Evolutionary conservation across 169 alveolate genomes (phyloP).

Genomic region (Eimeria maxima): DNA sequence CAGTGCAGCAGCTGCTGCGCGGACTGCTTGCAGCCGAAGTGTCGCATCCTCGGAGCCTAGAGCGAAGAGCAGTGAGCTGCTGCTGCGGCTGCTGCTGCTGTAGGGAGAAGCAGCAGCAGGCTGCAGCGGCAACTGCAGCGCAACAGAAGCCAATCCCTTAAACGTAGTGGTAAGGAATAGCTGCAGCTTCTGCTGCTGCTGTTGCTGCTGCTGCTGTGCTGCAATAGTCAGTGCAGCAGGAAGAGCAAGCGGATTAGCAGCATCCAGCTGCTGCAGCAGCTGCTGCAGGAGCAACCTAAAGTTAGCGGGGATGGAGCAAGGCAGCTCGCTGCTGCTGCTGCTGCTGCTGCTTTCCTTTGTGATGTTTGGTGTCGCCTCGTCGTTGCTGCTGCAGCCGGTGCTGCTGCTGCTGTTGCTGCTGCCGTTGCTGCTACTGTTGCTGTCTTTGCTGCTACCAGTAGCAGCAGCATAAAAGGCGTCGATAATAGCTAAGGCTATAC

Average conservation of each 20-base stretch:
- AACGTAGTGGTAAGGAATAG: constrained; percentile 17
- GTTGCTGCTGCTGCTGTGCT: constrained; percentile 70
- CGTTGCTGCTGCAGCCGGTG: constrained; percentile 39
- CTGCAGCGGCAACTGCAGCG: constrained; percentile 24
- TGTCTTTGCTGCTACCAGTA: neutral
- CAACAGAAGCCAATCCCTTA: constrained; percentile 12
- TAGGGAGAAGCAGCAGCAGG: neutral
- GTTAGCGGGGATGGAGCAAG: neutral
- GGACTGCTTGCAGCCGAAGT: constrained; percentile 51
- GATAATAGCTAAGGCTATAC: constrained; percentile 17
- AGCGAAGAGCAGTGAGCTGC: constrained; percentile 43
- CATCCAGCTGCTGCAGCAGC: constrained; percentile 54
- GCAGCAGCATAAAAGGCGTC: constrained; percentile 44
- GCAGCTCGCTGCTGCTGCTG: neutral
- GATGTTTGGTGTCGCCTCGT: neutral
- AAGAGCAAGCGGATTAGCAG: constrained; percentile 24
- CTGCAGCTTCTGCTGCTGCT: constrained; percentile 13
- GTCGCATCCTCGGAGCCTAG: constrained; percentile 13
- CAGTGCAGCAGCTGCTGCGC: constrained; percentile 50
- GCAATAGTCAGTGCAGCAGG: constrained; percentile 56
- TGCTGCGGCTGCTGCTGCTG: constrained; percentile 35
- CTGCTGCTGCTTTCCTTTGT: neutral
- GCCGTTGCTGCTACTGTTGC: neutral
- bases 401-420: neutral
- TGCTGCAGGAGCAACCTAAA: constrained; percentile 37